Conservation (phyloP, 2,329 filamentous ascomycete species). For the Lecanicillium sp. region DNA sequence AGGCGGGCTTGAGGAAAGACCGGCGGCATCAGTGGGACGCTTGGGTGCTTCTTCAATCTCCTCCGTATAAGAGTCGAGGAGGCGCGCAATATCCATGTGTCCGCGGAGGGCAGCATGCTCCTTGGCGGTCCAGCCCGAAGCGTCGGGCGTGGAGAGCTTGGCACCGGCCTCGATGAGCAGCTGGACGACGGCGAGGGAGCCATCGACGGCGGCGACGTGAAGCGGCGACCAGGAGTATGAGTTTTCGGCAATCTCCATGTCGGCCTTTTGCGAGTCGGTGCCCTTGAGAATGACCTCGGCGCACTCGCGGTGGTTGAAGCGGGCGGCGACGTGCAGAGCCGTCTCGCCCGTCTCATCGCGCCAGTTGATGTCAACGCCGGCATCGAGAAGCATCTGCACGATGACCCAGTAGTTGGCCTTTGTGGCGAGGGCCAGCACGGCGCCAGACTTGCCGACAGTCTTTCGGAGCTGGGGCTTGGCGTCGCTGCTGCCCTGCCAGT, state of each 20-base stretch:
- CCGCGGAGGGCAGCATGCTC: slow-evolving; percentile 90
- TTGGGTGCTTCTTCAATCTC: slow-evolving; percentile 25
- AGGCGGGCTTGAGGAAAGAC: slow-evolving; percentile 23
- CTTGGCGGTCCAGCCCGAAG: slow-evolving; percentile 87
- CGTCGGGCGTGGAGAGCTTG: slow-evolving; percentile 67
- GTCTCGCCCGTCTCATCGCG: slow-evolving; percentile 87
- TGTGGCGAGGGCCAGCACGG: slow-evolving; percentile 80
- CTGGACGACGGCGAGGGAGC: slow-evolving; percentile 67
- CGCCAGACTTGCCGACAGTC: slow-evolving; percentile 72
- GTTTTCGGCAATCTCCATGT: slow-evolving; percentile 73
- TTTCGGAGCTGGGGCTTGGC: slow-evolving; percentile 60
- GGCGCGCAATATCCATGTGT: slow-evolving; percentile 72
- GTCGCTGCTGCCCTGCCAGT: slow-evolving; percentile 60
- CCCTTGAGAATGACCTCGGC: slow-evolving; percentile 70
- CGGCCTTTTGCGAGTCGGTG: slow-evolving; percentile 61
- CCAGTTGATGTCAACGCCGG: slow-evolving; percentile 89
- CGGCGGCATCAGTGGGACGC: slow-evolving; percentile 20
- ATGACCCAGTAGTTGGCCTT: slow-evolving; percentile 83
- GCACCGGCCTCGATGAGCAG: slow-evolving; percentile 74
- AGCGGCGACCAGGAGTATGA: slow-evolving; percentile 94
- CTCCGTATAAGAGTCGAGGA: slow-evolving; percentile 50
- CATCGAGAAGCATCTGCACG: slow-evolving; percentile 79
- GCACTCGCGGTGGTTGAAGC: slow-evolving; percentile 79
- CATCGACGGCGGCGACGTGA: slow-evolving; percentile 87
- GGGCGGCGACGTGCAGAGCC: slow-evolving; percentile 83